A percentile compares a stretch with the other conserved stretches of the same genome.
Evolutionary conservation across 164 flowering plant genomes (phyloP).

Genomic region (Dillenia turbinata): DNA sequence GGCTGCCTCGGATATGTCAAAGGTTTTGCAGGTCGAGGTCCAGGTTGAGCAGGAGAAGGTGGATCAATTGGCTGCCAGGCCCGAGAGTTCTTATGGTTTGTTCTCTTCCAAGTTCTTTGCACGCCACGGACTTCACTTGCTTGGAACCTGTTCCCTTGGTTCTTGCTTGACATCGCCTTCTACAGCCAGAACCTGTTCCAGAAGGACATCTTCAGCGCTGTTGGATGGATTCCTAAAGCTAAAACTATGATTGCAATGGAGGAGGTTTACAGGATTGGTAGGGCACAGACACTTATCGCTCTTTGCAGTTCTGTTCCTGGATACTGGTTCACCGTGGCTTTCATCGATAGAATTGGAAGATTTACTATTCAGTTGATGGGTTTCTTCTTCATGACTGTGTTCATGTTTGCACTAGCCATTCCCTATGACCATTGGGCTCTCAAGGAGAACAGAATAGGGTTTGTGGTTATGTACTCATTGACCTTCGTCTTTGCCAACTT

Average conservation of each 20-base stretch:
- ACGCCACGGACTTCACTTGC: constrained; percentile 18
- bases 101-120: constrained; percentile 11
- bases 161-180: constrained; percentile 17
- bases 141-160: constrained; percentile 15
- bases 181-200: constrained; percentile 19
- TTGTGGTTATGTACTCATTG: constrained; percentile 13
- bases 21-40: constrained; percentile 10
- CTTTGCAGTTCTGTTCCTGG: constrained; percentile 20
- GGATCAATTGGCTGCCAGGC: not conserved
- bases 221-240: constrained; percentile 17
- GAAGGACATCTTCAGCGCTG: constrained; percentile 16
- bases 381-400: constrained; percentile 20
- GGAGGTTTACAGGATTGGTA: constrained; percentile 15
- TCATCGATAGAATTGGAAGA: constrained; percentile 12
- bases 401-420: constrained; percentile 17
- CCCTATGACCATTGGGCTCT: constrained; percentile 17
- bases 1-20: not conserved
- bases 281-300: constrained; percentile 20
- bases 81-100: constrained; percentile 9
- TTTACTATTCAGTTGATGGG: constrained; percentile 16
- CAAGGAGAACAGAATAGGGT: constrained; percentile 15
- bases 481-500: constrained; percentile 15
- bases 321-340: constrained; percentile 19
- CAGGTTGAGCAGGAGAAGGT: constrained; percentile 9
- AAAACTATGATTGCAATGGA: constrained; percentile 19